Base-by-base conservation (phyloP, 2,329 filamentous ascomycete species). In the Alternaria triticimaculans region DNA sequence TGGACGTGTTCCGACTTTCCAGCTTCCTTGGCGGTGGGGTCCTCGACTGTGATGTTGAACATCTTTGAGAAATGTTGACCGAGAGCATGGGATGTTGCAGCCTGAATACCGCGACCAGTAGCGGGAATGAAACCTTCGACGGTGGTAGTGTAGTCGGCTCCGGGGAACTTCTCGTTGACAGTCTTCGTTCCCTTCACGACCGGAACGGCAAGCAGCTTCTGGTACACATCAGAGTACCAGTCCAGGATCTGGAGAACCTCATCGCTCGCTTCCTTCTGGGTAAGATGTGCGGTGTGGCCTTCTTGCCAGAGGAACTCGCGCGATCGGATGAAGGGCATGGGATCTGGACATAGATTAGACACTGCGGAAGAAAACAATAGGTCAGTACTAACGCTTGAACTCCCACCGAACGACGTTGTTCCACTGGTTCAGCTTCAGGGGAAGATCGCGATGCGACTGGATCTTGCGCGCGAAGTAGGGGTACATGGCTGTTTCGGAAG, bases 41-140 rank as follows among this genome's bases (percentile, higher is more conserved):
- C 94, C 81, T 99, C 95, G 28, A 99, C 93, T 0, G 92, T 97
- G 80, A 99, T 98, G 81, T 96, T 92, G 80, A 98, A 99, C 94
- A 99, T 99, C 84, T 96, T 97, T 80, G 91, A 94, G 84, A 99
- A 99, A 84, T 99, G 97, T 83, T 99, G 96, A 57, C 96, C 96
- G 9, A 99, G 87, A 68, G 90, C 93, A 84, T 99, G 96, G 56
- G 93, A 97, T 44, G 96, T 99, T 57, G 90, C 96, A 70, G 94
- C 96, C 83, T 99, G 96, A 65, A 99, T 98, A 80, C 96, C 96
- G 78, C 96, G 92, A 23, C 96, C 96, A 69, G 96, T 98, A 66
- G 93, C 90, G 37, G 96, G 94, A 71, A 99, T 97, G 81, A 97
- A 99, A 33, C 94, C 96, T 83, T 99, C 96, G 51, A 97, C 92